A percentile compares a stretch with the other conserved stretches of the same genome.
Conservation (phyloP, 305 asterid genomes). For the Fraxinus paxiana region DNA sequence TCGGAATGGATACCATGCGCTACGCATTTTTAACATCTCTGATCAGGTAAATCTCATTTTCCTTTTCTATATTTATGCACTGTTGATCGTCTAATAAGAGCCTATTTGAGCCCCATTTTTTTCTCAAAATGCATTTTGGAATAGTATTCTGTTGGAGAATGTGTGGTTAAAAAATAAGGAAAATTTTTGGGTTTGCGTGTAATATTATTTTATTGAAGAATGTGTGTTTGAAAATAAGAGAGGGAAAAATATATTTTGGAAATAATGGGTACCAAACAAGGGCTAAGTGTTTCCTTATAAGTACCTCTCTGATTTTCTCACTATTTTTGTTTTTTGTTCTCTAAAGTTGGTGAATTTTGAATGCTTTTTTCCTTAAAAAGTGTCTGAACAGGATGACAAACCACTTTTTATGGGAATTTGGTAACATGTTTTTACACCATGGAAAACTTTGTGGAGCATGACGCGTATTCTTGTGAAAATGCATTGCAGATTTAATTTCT, state of each 20-base stretch:
- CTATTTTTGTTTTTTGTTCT: neutral
- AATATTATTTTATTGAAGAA: neutral
- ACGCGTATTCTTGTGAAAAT: slow-evolving; percentile 28
- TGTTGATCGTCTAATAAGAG: slow-evolving; percentile 1
- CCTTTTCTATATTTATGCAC: slow-evolving; percentile 6
- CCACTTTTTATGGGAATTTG: slow-evolving; percentile 3
- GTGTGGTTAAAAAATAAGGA: neutral
- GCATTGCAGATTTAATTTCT: slow-evolving; percentile 76
- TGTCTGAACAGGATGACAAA: slow-evolving; percentile 8
- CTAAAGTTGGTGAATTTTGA: slow-evolving; percentile 4
- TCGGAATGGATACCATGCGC: slow-evolving; percentile 99
- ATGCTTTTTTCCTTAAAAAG: slow-evolving; percentile 12
- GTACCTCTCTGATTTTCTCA: slow-evolving; percentile 4
- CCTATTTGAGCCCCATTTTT: neutral
- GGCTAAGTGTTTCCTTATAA: slow-evolving; percentile 6
- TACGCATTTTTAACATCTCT: slow-evolving; percentile 92
- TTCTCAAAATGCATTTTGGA: neutral
- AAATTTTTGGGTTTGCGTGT: neutral
- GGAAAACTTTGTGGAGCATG: slow-evolving; percentile 22
- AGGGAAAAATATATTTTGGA: neutral
- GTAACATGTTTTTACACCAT: neutral
- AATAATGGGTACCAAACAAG: neutral
- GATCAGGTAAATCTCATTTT: slow-evolving; percentile 60
- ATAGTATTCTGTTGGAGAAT: neutral
- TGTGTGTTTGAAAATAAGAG: neutral